Evolutionary conservation across 495 filamentous ascomycete species (phyloP).

Genomic region (Aspergillus homomorphus): DNA sequence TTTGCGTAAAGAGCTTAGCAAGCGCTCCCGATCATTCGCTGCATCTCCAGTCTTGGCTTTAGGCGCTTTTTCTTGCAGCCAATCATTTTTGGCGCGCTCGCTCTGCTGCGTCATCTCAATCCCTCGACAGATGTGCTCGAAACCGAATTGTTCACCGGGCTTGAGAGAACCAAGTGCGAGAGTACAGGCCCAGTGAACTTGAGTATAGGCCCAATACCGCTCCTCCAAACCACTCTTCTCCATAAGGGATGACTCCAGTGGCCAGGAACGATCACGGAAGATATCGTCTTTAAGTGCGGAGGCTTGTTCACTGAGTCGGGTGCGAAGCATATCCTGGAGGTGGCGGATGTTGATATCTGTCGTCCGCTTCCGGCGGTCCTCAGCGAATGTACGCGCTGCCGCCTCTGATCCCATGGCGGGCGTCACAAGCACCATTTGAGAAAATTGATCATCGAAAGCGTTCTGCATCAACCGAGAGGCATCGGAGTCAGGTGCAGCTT

Average conservation of each 20-base stretch:
- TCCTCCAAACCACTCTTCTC: slow-evolving; percentile 48
- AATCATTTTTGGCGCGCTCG: slow-evolving; percentile 35
- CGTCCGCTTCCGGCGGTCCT: slow-evolving; percentile 49
- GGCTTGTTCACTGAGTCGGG: slow-evolving; percentile 36
- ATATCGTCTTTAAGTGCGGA: slow-evolving; percentile 35
- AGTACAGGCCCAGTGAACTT: slow-evolving; percentile 60
- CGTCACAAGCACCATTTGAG: slow-evolving; percentile 50
- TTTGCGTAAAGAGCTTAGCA: slow-evolving; percentile 45
- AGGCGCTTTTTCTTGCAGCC: slow-evolving; percentile 35
- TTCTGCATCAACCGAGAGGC: slow-evolving; percentile 49
- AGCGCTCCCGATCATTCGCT: slow-evolving; percentile 34
- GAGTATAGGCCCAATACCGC: slow-evolving; percentile 56
- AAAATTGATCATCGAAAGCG: slow-evolving; percentile 49
- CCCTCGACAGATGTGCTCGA: slow-evolving; percentile 38
- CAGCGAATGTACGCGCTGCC: slow-evolving; percentile 37
- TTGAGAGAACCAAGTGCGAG: slow-evolving; percentile 57
- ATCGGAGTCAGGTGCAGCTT: slow-evolving; percentile 27
- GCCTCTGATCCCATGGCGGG: slow-evolving; percentile 35
- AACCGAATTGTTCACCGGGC: slow-evolving; percentile 33
- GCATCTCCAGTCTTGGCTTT: slow-evolving; percentile 25
- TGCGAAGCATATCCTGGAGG: slow-evolving; percentile 61
- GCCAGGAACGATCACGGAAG: slow-evolving; percentile 34
- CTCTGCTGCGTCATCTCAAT: slow-evolving; percentile 38
- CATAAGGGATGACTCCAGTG: slow-evolving; percentile 30
- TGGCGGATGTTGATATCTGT: slow-evolving; percentile 67